Conservation (phyloP, 2,329 filamentous ascomycete genomes). For the Leptographium lundbergii region DNA sequence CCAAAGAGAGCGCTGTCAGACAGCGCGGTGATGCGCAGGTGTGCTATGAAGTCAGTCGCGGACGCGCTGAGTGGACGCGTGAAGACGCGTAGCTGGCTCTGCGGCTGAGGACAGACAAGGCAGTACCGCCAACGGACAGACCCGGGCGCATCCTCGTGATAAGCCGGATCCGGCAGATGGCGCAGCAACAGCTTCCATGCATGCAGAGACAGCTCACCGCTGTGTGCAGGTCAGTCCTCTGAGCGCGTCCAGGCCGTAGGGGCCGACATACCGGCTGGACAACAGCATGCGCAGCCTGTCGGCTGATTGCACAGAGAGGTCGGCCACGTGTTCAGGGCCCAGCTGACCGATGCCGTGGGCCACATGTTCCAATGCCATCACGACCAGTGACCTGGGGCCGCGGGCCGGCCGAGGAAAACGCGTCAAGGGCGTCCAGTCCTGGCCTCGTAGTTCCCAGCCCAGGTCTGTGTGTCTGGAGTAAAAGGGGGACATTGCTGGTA, state of each 20-base stretch:
- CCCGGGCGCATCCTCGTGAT: neutral
- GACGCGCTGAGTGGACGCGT: conserved; percentile 1
- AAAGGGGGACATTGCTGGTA: neutral
- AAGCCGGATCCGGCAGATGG: neutral
- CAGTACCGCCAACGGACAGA: neutral
- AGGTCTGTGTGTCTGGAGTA: neutral
- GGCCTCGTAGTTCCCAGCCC: neutral
- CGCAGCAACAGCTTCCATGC: conserved; percentile 4
- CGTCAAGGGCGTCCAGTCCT: neutral
- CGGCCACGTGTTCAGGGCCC: neutral
- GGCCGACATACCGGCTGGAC: neutral
- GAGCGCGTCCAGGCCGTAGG: no score
- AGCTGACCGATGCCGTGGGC: neutral
- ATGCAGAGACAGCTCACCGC: neutral
- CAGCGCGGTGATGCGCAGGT: conserved; percentile 14
- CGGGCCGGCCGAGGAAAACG: neutral
- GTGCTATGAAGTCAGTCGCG: conserved; percentile 16
- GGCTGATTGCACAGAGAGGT: neutral
- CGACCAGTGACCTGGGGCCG: conserved; percentile 4
- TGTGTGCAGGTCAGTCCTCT: neutral
- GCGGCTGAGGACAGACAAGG: neutral
- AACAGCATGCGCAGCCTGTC: neutral
- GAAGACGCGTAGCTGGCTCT: conserved; percentile 2
- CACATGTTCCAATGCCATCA: conserved; percentile 6
- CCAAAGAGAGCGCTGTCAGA: conserved; percentile 6